phyloP scores from a whole-genome alignment of 1,284 basidiomycete species.

The Kwoniella shivajii region DNA sequence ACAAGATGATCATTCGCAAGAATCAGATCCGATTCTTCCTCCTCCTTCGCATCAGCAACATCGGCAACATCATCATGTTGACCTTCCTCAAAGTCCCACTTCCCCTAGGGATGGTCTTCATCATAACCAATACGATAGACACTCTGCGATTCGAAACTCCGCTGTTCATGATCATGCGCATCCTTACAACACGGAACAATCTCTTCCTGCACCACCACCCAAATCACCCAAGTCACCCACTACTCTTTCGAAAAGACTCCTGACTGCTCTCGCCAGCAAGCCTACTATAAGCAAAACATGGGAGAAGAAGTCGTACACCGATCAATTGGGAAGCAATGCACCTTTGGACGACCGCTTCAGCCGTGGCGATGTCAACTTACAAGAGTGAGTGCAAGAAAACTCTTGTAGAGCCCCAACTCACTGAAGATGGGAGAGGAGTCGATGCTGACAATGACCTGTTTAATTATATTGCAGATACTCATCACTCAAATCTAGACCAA shows the following conservation, averaged over 20 bases:
- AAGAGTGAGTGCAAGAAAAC: background rate
- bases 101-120: too few species aligned
- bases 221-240: slow-evolving; percentile 5
- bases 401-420: background rate
- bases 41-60: background rate
- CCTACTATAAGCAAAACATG: slow-evolving; percentile 26
- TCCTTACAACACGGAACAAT: slow-evolving; percentile 6
- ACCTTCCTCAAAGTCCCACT: background rate
- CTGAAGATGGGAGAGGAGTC: background rate
- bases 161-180: slow-evolving; percentile 1
- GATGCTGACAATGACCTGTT: background rate
- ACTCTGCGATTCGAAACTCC: background rate
- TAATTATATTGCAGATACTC: background rate
- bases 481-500: slow-evolving; percentile 11
- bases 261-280: slow-evolving; percentile 16
- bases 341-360: background rate
- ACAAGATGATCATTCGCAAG: too few species aligned
- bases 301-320: slow-evolving; percentile 24
- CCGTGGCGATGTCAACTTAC: background rate
- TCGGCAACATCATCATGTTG: background rate
- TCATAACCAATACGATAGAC: background rate
- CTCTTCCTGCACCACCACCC: background rate
- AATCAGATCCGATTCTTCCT: too few species aligned
- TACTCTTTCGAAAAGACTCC: slow-evolving; percentile 12
- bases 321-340: slow-evolving; percentile 10